Base-by-base conservation (phyloP, 768 basidiomycete species). In the Cubamyces lactineus region DNA sequence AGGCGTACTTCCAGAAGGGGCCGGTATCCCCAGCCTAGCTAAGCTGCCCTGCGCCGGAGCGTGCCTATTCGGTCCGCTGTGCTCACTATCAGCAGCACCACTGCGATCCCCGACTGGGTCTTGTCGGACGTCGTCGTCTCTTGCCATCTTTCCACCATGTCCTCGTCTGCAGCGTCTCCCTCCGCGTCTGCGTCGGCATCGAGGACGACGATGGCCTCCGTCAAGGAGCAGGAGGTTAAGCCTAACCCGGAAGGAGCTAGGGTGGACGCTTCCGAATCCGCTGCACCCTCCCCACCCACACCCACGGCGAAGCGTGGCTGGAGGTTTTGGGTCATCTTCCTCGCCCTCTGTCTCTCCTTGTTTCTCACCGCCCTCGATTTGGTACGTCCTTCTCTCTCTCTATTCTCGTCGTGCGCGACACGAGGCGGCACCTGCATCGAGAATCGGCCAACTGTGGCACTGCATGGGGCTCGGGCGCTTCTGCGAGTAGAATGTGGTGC, bases 361-460 rank as follows among this genome's bases (percentile, higher is more conserved):
- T 69, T 70, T n/a, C 64, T 65, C 30, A 53, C 59, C 19, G 64
- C 64, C 3, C 64, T 65, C 41, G 64, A 65, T 28, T 46, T 65
- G 50, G 58, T 63, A 48, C n/a, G 62, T 54, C n/a, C 17, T 34
- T 26, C 16, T 30, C 17, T 30, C 13, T 52, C 21, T 41, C 26
- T 47, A 12, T 34, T 30, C 34, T 34, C 34, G 34, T 34, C 34
- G 34, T 34, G 34, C 11, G 34, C 34, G 8, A 34, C 34, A 34
- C 11, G 34, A 34, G 34, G 34, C 34, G 9, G 34, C 28, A 30
- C 28, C 8, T 30, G 28, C 28, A 30, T 30, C 28, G 28, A 30
- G 28, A 8, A 30, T 8, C 8, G 28, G 28, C 28, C 4, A 30
- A 30, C 28, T 3, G 11, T 34, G 28, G 34, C 34, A 34, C 34